A percentile compares a stretch with the other conserved stretches of the same genome.
phyloP scores from a whole-genome alignment of 768 basidiomycete genomes.

The Suillus occidentalis region DNA sequence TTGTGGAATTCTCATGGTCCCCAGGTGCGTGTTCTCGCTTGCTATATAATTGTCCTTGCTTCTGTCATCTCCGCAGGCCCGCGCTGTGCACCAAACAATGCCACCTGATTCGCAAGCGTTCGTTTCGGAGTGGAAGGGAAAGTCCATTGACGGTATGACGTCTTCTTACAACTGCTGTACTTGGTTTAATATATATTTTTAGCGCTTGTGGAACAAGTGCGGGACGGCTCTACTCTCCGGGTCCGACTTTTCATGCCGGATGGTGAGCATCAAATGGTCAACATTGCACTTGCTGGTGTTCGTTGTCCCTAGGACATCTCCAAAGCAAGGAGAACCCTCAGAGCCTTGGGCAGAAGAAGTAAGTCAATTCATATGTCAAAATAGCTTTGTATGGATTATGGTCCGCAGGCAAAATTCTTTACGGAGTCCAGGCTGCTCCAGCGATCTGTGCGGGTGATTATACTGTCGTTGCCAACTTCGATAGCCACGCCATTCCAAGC shows the following conservation, averaged over 20 bases:
- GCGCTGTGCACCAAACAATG: constrained; percentile 81
- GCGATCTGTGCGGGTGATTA: constrained; percentile 70
- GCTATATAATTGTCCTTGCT: neutral
- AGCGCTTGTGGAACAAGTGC: constrained; percentile 93
- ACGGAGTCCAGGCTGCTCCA: constrained; percentile 86
- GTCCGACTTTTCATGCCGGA: constrained; percentile 86
- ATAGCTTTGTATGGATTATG: constrained; percentile 12
- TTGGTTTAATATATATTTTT: constrained; percentile 7
- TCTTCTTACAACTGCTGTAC: constrained; percentile 4
- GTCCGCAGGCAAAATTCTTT: constrained; percentile 82
- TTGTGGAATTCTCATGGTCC: constrained; percentile 85
- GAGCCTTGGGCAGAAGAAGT: constrained; percentile 93
- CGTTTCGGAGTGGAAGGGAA: constrained; percentile 90
- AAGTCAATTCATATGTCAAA: constrained; percentile 23
- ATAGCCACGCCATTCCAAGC: constrained; percentile 80
- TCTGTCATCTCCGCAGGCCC: constrained; percentile 47
- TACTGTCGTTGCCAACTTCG: constrained; percentile 78
- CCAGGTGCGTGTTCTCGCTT: constrained; percentile 42
- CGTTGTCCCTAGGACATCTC: constrained; percentile 69
- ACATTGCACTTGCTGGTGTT: constrained; percentile 82
- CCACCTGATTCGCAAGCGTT: constrained; percentile 87
- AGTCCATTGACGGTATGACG: constrained; percentile 73
- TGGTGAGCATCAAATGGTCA: constrained; percentile 87
- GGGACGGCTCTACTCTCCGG: constrained; percentile 89
- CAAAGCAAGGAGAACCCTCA: constrained; percentile 71